These are phyloP conservation scores for Magnolia changhungtana DNA, from an alignment of 164 flowering plant species.

Conservation along the genomic window DNA sequence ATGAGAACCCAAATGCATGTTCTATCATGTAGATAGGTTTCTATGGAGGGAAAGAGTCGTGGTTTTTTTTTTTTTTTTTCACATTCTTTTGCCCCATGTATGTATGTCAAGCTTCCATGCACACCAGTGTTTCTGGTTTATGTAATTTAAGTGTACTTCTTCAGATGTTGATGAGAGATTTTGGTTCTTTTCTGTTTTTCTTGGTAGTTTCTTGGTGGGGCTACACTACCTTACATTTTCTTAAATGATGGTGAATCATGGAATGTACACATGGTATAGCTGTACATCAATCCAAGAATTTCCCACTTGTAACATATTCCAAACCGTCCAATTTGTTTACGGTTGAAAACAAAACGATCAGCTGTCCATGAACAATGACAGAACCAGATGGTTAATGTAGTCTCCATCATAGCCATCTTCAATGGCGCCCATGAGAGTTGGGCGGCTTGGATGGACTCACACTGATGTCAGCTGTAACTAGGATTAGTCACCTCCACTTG, in stretches of 20 bases:
- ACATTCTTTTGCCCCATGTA: too few species aligned
- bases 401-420: too few species aligned
- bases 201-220: background rate
- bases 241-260: too few species aligned
- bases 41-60: background rate
- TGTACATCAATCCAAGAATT: too few species aligned
- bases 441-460: too few species aligned
- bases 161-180: background rate
- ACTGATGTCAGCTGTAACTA: background rate
- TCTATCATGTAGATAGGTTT: constrained; percentile 39
- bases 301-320: too few species aligned
- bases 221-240: background rate
- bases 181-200: background rate
- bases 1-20: constrained; percentile 86
- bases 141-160: background rate
- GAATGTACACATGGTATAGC: too few species aligned
- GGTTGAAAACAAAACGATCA: too few species aligned
- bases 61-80: background rate
- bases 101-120: background rate
- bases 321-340: too few species aligned
- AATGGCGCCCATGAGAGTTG: too few species aligned
- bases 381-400: too few species aligned
- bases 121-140: background rate
- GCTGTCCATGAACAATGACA: too few species aligned
- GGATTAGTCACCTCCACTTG: background rate